Conservation (phyloP, 371 early-diverging fungal genomes). For the Mucor piriformis region DNA sequence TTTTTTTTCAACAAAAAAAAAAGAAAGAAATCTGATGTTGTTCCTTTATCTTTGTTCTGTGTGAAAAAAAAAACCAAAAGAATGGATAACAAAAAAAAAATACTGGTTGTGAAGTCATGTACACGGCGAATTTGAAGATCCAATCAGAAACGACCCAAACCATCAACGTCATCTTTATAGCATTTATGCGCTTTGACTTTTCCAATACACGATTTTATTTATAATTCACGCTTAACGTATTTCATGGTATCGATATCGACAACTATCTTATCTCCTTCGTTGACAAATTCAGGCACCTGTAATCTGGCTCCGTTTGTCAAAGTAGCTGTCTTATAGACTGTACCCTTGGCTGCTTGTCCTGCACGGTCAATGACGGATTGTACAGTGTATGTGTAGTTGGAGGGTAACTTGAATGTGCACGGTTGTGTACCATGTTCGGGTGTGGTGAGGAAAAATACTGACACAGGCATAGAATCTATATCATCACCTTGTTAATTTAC, state of each 20-base stretch:
- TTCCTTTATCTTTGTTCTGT: neutral
- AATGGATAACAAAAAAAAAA: neutral
- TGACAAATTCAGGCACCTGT: slow-evolving; percentile 82
- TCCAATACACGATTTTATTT: neutral
- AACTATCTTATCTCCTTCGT: slow-evolving; percentile 73
- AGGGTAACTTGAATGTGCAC: slow-evolving; percentile 46
- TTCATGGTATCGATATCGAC: slow-evolving; percentile 73
- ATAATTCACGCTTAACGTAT: slow-evolving; percentile 61
- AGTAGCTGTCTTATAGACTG: slow-evolving; percentile 70
- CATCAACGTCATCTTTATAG: too few species aligned
- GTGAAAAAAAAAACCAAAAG: neutral
- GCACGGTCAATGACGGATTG: slow-evolving; percentile 49
- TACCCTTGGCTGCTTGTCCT: slow-evolving; percentile 73
- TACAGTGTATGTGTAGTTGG: slow-evolving; percentile 43
- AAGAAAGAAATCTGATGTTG: neutral
- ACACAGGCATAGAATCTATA: slow-evolving; percentile 50
- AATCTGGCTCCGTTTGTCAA: slow-evolving; percentile 74
- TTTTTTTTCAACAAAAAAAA: neutral
- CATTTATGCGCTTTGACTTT: too few species aligned
- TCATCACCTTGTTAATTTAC: too few species aligned
- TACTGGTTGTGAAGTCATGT: neutral
- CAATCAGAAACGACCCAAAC: neutral
- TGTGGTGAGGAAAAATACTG: slow-evolving; percentile 49
- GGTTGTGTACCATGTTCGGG: slow-evolving; percentile 48
- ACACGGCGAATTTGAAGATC: neutral